Evolutionary conservation across 2,329 filamentous ascomycete genomes (phyloP).

Genomic region (Drechslerella coelobrocha): DNA sequence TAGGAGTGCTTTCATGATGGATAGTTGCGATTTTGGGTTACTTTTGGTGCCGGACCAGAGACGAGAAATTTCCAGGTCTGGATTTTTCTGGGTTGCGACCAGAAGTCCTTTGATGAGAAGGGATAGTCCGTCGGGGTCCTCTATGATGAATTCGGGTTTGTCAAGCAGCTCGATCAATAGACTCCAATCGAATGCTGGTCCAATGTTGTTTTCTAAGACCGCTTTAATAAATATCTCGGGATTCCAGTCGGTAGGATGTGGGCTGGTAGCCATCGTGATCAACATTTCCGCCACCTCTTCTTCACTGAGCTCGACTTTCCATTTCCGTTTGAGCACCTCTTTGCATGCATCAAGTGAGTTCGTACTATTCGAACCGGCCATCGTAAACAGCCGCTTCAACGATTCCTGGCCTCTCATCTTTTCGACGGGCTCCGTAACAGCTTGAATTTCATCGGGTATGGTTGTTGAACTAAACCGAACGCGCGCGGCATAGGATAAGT

Average conservation of each 20-base stretch:
- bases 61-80: conserved; percentile 79
- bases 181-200: conserved; percentile 55
- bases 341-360: conserved; percentile 73
- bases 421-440: conserved; percentile 54
- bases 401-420: conserved; percentile 71
- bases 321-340: conserved; percentile 66
- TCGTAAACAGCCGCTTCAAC: conserved; percentile 72
- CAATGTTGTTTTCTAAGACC: conserved; percentile 60
- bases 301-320: conserved; percentile 73
- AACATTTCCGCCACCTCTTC: conserved; percentile 83
- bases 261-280: conserved; percentile 59
- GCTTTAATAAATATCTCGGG: conserved; percentile 65
- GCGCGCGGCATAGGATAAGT: conserved; percentile 64
- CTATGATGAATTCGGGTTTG: conserved; percentile 79
- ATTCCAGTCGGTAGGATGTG: conserved; percentile 54
- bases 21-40: conserved; percentile 83
- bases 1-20: conserved; percentile 89
- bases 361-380: conserved; percentile 76
- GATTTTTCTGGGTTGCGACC: conserved; percentile 57
- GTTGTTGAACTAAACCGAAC: conserved; percentile 52
- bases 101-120: conserved; percentile 79
- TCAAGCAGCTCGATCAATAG: conserved; percentile 64
- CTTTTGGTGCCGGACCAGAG: conserved; percentile 92
- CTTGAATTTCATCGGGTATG: conserved; percentile 53
- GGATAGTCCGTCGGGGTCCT: conserved; percentile 78